Conservation (phyloP, 2,329 filamentous ascomycete genomes). For the Trichoderma sp. region DNA sequence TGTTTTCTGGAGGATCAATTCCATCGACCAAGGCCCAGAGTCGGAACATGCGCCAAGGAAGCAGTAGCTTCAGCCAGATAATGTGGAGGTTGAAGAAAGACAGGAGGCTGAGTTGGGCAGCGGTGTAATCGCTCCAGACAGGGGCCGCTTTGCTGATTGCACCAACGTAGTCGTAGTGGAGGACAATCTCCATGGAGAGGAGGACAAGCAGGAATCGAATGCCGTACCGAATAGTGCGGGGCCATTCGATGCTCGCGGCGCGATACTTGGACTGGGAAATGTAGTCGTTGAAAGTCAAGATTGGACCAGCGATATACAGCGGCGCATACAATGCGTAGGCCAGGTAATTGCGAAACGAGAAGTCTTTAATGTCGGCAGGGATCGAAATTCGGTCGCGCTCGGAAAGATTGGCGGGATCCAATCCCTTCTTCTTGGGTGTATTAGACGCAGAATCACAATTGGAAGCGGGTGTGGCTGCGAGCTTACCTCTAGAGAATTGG, state of each 20-base stretch:
- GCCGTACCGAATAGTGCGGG: conserved; percentile 75
- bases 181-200: conserved; percentile 83
- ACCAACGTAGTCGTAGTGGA: conserved; percentile 90
- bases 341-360: conserved; percentile 78
- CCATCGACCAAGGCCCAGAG: conserved; percentile 92
- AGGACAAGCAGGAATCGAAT: conserved; percentile 77
- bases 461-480: neutral
- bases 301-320: conserved; percentile 87
- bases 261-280: conserved; percentile 78
- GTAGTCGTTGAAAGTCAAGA: conserved; percentile 98
- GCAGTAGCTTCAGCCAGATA: conserved; percentile 94
- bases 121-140: conserved; percentile 77
- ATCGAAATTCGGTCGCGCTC: conserved; percentile 82
- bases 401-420: conserved; percentile 81
- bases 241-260: conserved; percentile 64
- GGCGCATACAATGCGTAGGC: conserved; percentile 90
- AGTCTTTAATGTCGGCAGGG: conserved; percentile 69
- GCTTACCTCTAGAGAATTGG: conserved; percentile 78
- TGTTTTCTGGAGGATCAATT: conserved; percentile 95
- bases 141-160: conserved; percentile 82
- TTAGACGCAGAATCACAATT: conserved; percentile 49
- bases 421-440: conserved; percentile 89
- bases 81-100: conserved; percentile 95
- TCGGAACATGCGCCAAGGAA: conserved; percentile 98
- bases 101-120: conserved; percentile 82